A percentile compares a stretch with the other conserved stretches of the same genome.
phyloP scores from a whole-genome alignment of 1,284 basidiomycete species.

The Sporisorium scitamineum region DNA sequence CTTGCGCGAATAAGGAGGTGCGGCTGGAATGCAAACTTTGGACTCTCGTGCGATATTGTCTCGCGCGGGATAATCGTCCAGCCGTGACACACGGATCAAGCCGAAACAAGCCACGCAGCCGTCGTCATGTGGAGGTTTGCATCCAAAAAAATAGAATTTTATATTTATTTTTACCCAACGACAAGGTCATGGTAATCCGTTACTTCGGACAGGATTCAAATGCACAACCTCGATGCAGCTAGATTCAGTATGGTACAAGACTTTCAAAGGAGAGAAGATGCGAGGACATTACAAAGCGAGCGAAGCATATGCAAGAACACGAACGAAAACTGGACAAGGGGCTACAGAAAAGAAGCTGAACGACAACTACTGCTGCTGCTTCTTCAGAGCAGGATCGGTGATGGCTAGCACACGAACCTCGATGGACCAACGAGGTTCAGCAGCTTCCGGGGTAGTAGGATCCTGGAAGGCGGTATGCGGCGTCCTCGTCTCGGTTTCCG shows the following conservation, averaged over 20 bases:
- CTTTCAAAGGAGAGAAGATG: background rate
- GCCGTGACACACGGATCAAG: no score
- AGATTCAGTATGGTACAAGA: background rate
- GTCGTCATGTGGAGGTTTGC: constrained; percentile 10
- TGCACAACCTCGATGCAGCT: background rate
- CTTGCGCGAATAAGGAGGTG: no score
- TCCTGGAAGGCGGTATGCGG: constrained; percentile 61
- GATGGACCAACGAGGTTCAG: constrained; percentile 56
- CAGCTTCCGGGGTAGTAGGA: constrained; percentile 45
- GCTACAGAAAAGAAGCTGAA: background rate
- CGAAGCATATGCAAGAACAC: background rate
- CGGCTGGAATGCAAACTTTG: no score
- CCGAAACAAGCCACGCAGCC: background rate
- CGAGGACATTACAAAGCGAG: constrained; percentile 6
- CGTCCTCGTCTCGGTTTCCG: constrained; percentile 45
- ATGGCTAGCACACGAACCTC: constrained; percentile 56
- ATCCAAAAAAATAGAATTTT: background rate
- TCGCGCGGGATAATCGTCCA: no score
- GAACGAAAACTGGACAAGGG: background rate
- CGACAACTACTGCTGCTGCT: constrained; percentile 2
- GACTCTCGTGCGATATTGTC: no score
- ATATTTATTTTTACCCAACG: background rate
- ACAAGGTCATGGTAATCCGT: background rate
- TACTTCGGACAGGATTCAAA: no score
- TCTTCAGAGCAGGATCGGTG: constrained; percentile 39